Evolutionary conservation across 1,284 basidiomycete genomes (phyloP).

Genomic region (Coriolopsis trogii): DNA sequence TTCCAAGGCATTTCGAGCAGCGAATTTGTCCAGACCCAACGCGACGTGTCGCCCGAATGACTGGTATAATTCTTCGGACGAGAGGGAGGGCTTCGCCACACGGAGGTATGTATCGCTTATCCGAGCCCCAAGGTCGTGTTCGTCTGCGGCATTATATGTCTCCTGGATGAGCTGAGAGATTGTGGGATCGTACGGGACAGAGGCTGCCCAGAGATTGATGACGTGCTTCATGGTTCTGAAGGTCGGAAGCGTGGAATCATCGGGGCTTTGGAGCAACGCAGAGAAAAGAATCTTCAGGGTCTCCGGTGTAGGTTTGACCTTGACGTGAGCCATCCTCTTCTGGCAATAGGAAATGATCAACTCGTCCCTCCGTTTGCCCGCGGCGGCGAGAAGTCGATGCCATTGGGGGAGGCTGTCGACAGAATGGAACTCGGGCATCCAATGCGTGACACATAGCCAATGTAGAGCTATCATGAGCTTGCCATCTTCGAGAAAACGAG

Average conservation of each 20-base stretch:
- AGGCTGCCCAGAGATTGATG: constrained; percentile 1
- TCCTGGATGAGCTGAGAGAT: constrained; percentile 4
- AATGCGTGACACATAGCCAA: constrained; percentile 54
- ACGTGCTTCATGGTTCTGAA: constrained; percentile 18
- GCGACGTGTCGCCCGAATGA: too few species aligned
- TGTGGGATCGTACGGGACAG: constrained; percentile 9
- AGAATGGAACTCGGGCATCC: constrained; percentile 41
- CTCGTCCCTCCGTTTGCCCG: constrained; percentile 19
- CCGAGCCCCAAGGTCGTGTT: neutral
- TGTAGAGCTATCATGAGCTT: constrained; percentile 22
- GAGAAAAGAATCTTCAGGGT: too few species aligned
- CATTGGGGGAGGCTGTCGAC: constrained; percentile 38
- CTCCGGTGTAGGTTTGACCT: constrained; percentile 4
- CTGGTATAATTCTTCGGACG: too few species aligned
- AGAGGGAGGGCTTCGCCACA: too few species aligned
- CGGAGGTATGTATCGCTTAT: constrained; percentile 12
- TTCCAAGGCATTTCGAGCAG: too few species aligned
- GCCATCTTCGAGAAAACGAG: constrained; percentile 5
- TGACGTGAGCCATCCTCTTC: constrained; percentile 9
- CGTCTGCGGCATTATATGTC: constrained; percentile 2
- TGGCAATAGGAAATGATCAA: constrained; percentile 7
- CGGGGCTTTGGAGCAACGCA: too few species aligned
- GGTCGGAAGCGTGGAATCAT: constrained; percentile 7
- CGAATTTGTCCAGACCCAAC: too few species aligned
- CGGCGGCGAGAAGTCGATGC: constrained; percentile 51